Percentiles rank a stretch among this genome's conserved stretches.
These are phyloP conservation scores for Clavariopsis aquatica DNA, from an alignment of 495 filamentous ascomycete genomes.

Conservation along the genomic window DNA sequence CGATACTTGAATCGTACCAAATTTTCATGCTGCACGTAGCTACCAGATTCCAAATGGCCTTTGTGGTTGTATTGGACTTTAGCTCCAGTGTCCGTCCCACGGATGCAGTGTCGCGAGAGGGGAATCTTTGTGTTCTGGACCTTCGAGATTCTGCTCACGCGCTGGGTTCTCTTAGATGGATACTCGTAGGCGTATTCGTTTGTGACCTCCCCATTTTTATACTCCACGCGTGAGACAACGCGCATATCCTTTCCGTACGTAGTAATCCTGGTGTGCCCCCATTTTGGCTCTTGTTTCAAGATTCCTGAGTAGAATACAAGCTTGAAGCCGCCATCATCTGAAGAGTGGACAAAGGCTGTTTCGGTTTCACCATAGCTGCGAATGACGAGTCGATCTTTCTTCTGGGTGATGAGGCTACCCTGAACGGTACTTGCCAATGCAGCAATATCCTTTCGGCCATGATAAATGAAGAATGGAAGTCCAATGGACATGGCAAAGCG, in stretches of 20 bases:
- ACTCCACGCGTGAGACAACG: conserved; percentile 53
- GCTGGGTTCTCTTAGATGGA: conserved; percentile 16
- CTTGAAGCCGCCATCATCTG: conserved; percentile 28
- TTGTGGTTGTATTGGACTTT: conserved; percentile 57
- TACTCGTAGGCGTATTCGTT: conserved; percentile 59
- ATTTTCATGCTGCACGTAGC: conserved; percentile 58
- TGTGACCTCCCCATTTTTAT: conserved; percentile 48
- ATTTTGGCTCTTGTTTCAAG: conserved; percentile 33
- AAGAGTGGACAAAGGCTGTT: conserved; percentile 38
- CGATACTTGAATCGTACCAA: conserved; percentile 59
- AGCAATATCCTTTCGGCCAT: conserved; percentile 34
- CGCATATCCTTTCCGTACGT: conserved; percentile 54
- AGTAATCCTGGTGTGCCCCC: conserved; percentile 49
- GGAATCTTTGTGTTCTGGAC: conserved; percentile 47
- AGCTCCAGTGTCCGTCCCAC: conserved; percentile 51
- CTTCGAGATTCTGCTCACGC: conserved; percentile 31
- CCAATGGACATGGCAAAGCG: conserved; percentile 37
- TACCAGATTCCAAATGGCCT: conserved; percentile 58
- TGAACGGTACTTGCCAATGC: conserved; percentile 32
- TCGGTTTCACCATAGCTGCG: conserved; percentile 32
- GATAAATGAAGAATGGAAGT: conserved; percentile 52
- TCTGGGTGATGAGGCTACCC: conserved; percentile 34
- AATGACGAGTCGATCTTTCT: conserved; percentile 34
- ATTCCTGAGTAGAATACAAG: conserved; percentile 35
- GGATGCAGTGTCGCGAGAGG: conserved; percentile 52